A percentile compares a stretch with the other conserved stretches of the same genome.
Evolutionary conservation across 768 basidiomycete species (phyloP).

Genomic region (Auricularia cornea): DNA sequence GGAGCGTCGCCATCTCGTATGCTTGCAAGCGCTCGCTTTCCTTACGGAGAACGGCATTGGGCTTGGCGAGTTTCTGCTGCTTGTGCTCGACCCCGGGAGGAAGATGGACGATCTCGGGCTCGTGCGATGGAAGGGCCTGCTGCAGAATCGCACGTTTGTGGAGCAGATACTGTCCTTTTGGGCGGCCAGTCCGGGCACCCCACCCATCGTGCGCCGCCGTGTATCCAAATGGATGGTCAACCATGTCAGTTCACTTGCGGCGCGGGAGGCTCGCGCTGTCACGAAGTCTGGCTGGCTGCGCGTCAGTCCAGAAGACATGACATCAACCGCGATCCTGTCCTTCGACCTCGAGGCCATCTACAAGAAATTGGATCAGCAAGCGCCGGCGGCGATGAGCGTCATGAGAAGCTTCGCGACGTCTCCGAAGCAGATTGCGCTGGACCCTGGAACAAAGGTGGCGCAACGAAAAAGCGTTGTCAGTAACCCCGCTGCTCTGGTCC

Average conservation of each 20-base stretch:
- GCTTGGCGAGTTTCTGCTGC: slow-evolving; percentile 17
- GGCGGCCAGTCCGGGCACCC: background rate
- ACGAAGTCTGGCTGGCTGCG: background rate
- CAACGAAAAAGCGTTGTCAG: background rate
- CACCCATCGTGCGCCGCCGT: background rate
- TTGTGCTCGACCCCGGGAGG: slow-evolving; percentile 20
- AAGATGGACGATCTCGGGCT: background rate
- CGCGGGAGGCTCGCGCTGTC: background rate
- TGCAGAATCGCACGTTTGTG: background rate
- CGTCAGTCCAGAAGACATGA: background rate
- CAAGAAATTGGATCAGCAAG: background rate
- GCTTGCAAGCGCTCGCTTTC: slow-evolving; percentile 5
- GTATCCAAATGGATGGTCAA: background rate
- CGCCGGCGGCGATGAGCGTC: background rate
- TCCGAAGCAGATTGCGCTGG: background rate
- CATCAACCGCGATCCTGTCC: background rate
- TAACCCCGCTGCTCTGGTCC: background rate
- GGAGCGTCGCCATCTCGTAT: background rate
- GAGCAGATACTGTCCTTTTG: background rate
- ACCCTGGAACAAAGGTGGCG: background rate
- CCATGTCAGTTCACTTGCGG: background rate
- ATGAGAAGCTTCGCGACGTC: background rate
- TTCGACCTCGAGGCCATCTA: background rate
- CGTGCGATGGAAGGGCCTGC: background rate
- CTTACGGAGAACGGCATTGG: slow-evolving; percentile 7